Conservation (phyloP, 768 basidiomycete species). For the Austroboletus eburneus region DNA sequence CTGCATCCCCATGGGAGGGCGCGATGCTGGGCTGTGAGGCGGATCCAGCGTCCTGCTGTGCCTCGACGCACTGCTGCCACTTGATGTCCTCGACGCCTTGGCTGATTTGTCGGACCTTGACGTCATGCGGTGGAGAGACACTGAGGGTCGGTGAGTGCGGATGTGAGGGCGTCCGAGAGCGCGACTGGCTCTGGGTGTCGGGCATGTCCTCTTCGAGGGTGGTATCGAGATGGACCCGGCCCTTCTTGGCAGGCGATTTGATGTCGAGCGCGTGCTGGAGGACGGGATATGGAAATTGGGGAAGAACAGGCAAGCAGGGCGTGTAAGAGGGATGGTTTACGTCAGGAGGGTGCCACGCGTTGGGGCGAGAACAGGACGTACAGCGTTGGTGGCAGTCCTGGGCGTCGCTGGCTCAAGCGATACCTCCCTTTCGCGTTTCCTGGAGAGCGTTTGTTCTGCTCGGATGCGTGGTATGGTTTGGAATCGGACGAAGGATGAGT, state of each 20-base stretch:
- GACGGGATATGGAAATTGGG: constrained; percentile 17
- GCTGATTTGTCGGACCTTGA: constrained; percentile 77
- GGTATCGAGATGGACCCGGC: constrained; percentile 56
- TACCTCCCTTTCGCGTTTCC: constrained; percentile 75
- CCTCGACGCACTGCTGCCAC: constrained; percentile 48
- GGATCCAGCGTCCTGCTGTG: constrained; percentile 10
- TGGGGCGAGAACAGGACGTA: constrained; percentile 26
- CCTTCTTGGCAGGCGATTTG: constrained; percentile 74
- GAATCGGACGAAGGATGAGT: constrained; percentile 23
- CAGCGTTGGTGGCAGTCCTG: constrained; percentile 32
- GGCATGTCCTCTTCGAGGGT: constrained; percentile 55
- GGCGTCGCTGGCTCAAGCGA: constrained; percentile 67
- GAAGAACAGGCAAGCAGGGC: constrained; percentile 10
- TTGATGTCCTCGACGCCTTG: constrained; percentile 75
- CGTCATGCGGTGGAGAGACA: constrained; percentile 71
- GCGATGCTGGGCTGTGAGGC: constrained; percentile 7
- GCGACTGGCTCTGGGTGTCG: constrained; percentile 43
- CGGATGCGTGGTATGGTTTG: constrained; percentile 8
- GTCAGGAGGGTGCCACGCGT: constrained; percentile 21
- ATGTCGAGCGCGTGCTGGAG: constrained; percentile 34
- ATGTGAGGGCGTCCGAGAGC: constrained; percentile 29
- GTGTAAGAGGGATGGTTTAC: constrained; percentile 23
- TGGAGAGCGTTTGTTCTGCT: constrained; percentile 46
- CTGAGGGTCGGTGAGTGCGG: constrained; percentile 31
- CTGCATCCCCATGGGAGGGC: constrained; percentile 1